phyloP scores from a whole-genome alignment of 345 rosid species.

The Populus tremula region DNA sequence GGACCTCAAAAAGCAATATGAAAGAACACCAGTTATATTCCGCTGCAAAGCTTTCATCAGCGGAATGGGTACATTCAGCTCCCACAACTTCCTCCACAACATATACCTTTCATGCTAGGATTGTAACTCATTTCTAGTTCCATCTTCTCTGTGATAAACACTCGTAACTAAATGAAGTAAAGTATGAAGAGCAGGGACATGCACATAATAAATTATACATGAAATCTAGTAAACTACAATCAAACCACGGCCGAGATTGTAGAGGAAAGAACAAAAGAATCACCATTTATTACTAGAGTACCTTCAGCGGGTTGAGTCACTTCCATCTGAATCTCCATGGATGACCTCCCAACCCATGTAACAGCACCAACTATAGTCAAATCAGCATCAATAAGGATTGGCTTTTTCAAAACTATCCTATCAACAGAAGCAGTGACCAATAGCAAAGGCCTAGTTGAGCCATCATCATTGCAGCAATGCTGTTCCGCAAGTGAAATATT shows the following conservation, averaged over 20 bases:
- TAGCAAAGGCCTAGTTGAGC: slow-evolving; percentile 53
- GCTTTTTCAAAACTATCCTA: slow-evolving; percentile 61
- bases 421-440: slow-evolving; percentile 95
- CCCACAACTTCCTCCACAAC: background rate
- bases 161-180: background rate
- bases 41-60: background rate
- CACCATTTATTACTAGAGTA: slow-evolving; percentile 11
- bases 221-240: background rate
- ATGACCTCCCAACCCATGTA: slow-evolving; percentile 86
- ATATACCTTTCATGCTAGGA: background rate
- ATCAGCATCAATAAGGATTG: slow-evolving; percentile 57
- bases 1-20: background rate
- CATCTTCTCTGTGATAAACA: background rate
- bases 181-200: background rate
- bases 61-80: background rate
- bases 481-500: slow-evolving; percentile 23
- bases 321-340: slow-evolving; percentile 84
- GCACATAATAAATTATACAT: background rate
- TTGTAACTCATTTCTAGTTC: background rate
- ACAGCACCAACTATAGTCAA: slow-evolving; percentile 67
- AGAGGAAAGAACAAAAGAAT: background rate
- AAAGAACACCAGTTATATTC: background rate
- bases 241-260: background rate
- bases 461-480: slow-evolving; percentile 64
- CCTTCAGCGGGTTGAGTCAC: slow-evolving; percentile 61